These are phyloP conservation scores for Pleurotus eryngii DNA, from an alignment of 768 basidiomycete species.

Conservation along the genomic window DNA sequence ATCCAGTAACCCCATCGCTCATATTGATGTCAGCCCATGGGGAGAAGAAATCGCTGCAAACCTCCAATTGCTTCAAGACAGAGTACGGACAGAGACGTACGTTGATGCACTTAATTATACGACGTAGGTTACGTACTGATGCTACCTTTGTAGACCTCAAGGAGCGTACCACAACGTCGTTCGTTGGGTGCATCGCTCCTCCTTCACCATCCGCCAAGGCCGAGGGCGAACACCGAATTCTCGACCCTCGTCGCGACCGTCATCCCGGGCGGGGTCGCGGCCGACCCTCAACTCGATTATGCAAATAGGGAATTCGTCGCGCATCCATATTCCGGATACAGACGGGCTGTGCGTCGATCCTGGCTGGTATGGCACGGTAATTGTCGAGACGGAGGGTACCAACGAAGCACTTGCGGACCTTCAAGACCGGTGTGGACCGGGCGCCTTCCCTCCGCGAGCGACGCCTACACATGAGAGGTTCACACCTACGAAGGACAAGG, in stretches of 20 bases:
- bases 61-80: conserved; percentile 73
- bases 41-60: conserved; percentile 72
- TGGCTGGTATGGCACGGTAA: conserved; percentile 80
- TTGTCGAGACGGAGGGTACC: conserved; percentile 85
- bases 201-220: conserved; percentile 62
- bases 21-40: conserved; percentile 78
- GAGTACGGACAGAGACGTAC: conserved; percentile 77
- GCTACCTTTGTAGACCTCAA: conserved; percentile 53
- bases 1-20: conserved; percentile 58
- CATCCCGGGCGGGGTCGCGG: conserved; percentile 22
- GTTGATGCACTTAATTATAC: conserved; percentile 22
- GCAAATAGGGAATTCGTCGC: conserved; percentile 14
- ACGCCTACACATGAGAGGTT: conserved; percentile 31
- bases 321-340: conserved; percentile 54
- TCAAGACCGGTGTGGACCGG: conserved; percentile 66
- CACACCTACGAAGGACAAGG: conserved; percentile 32
- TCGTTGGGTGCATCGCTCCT: conserved; percentile 81
- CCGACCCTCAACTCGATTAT: conserved; percentile 9
- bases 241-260: conserved; percentile 27
- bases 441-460: conserved; percentile 61
- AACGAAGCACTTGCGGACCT: conserved; percentile 81
- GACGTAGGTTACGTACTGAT: not conserved
- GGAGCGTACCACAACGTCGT: conserved; percentile 78
- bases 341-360: conserved; percentile 62
- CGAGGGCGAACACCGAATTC: not conserved